Conservation (phyloP, 2,329 filamentous ascomycete species). For the Thermoascus crustaceus region DNA sequence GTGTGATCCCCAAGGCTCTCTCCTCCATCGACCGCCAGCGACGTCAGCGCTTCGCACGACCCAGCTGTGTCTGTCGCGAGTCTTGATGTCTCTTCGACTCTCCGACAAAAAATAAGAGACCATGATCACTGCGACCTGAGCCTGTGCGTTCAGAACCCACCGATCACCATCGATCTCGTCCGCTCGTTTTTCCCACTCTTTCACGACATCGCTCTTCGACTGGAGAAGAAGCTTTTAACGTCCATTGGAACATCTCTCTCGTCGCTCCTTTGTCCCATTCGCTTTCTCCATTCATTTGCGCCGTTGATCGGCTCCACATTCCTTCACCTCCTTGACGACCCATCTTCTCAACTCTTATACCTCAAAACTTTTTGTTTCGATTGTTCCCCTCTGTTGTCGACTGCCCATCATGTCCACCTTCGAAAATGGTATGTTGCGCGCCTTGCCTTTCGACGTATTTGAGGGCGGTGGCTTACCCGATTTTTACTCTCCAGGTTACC, state of each 20-base stretch:
- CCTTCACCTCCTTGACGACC: constrained; percentile 8
- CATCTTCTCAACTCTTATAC: constrained; percentile 10
- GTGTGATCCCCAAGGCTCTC: neutral
- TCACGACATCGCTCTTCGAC: too few relatives aligned
- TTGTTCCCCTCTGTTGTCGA: constrained; percentile 6
- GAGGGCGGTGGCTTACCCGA: neutral
- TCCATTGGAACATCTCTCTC: neutral
- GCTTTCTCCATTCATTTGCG: constrained; percentile 12
- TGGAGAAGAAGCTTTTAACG: neutral
- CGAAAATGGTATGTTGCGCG: constrained; percentile 13
- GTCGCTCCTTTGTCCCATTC: constrained; percentile 5
- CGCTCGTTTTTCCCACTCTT: too few relatives aligned
- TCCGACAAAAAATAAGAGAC: neutral
- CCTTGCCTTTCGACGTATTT: neutral
- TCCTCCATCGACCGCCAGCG: neutral
- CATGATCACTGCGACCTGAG: constrained; percentile 1
- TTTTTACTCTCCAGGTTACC: constrained; percentile 6
- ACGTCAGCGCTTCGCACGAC: too few relatives aligned
- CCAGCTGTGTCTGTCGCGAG: too few relatives aligned
- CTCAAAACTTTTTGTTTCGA: constrained; percentile 2
- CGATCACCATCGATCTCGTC: neutral
- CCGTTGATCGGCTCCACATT: constrained; percentile 24
- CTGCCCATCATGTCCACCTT: constrained; percentile 21
- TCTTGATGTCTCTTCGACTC: neutral
- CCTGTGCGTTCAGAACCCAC: neutral